Base-by-base conservation (phyloP, 1,284 basidiomycete genomes). In the Rhodotorula mucilaginosa region DNA sequence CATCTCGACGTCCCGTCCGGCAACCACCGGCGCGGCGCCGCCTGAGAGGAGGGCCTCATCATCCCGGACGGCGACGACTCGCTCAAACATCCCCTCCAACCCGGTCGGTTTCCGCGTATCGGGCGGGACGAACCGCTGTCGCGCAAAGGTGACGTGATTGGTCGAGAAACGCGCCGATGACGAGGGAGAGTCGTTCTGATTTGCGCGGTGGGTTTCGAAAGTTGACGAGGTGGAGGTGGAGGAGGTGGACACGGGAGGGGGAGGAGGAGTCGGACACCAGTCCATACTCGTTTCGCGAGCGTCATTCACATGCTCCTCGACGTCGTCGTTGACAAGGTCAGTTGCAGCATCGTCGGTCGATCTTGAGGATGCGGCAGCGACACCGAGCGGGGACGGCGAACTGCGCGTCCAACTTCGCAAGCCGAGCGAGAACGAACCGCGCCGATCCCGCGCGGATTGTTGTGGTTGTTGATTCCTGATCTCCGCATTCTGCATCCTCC, bases 61-160 rank as follows among this genome's bases (percentile, higher is more conserved):
- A 4, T 47, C 58, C 3, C 57, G 34, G 31, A 29, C 62, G 46
- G 46, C 48, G 48, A 39, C 62, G 3, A 68, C 47, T 18, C 31
- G 18, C 48, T 64, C 69, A 34, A 73, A 68, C 44, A 73, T 66
- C 31, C 64, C 65, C 26, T 73, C 72, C 19, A 73, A 29, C 5
- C 72, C 72, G 2, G 68, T 70, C 15, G 72, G 72, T 19, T 65
- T n/a, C 51, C 62, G 48, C 62, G 64, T 26, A n/a, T 70, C 66
- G 18, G 72, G 72, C 51, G 67, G 63, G 44, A 73, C 61, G 48
- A 73, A 68, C 5, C 60, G 47, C 60, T 65, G 66, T 8, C 63
- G 56, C 23, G 56, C 67, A 18, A 73, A 65, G 10, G 26, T 26
- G 29, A 70, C 23, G 34, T 46, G 23, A 3, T 48, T 21, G 16